Evolutionary conservation across 2,329 filamentous ascomycete species (phyloP), one percentile per base, ranked within the genome.

Genomic region (Alternaria ethzedia): DNA sequence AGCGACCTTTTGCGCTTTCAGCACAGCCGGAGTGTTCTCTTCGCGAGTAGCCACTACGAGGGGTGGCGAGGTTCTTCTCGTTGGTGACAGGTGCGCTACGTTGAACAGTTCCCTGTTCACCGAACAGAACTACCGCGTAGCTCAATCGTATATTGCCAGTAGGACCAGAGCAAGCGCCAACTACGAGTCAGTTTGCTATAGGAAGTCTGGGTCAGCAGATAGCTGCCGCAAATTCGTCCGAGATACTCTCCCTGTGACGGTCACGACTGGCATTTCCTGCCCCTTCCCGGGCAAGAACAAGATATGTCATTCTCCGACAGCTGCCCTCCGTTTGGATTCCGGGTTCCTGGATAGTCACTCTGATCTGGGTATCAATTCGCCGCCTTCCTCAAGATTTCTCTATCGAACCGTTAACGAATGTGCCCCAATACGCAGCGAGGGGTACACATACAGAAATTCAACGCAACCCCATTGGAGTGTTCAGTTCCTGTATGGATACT

Each of bases 11-110:
- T 59, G 60, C 7, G 67, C 65, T 11, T 71, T 72, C 45, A 64
- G 61, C 28, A 54, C 71, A 43, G 69, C 75, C 2, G 75, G 77
- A 41, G 68, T 81, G 6, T 78, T 79, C 57, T 79, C 78, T 10
- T 78, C 78, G 0, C 72, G 74, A 11, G 70, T 81, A 49, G 75
- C 79, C 5, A 76, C 76, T 17, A 62, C 71, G n/a, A 72, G 72
- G 3, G 78, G 77, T 3, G 72, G 78, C 25, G 70, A 80, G 49
- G 75, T 78, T 2, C 66, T 81, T 0, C 66, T 81, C 3, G 61
- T 57, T 12, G 69, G 70, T 25, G 47, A 64, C 15, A 59, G 63
- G 20, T 72, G 68, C 17, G 60, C 62, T 8, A 43, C 59, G 6
- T 46, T 46, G 17, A 65, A 43, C n/a, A 50, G 25, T 28, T 36